phyloP scores from a whole-genome alignment of 495 filamentous ascomycete genomes.

The Xylaria grammica region DNA sequence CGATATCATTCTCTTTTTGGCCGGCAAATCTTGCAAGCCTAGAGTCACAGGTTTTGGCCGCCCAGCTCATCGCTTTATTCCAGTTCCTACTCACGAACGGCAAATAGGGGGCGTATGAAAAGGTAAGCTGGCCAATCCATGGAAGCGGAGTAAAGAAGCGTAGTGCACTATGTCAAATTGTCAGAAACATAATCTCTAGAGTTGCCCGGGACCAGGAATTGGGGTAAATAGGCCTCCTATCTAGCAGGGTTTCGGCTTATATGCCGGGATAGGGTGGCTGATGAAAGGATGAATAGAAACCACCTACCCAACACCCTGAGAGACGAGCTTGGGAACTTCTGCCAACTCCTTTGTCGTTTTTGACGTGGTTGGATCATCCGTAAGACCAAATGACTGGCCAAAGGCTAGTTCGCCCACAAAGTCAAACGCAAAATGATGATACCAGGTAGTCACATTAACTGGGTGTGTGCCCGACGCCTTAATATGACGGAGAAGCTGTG shows the following conservation, averaged over 20 bases:
- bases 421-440: constrained; percentile 56
- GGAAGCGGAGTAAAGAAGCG: constrained; percentile 30
- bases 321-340: background rate
- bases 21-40: background rate
- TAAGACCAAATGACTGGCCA: constrained; percentile 45
- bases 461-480: constrained; percentile 18
- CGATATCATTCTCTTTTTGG: background rate
- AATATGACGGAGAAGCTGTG: background rate
- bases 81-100: background rate
- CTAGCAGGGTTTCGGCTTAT: too few species aligned
- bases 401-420: constrained; percentile 60
- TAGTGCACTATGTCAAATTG: background rate
- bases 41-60: background rate
- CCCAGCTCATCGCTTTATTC: background rate
- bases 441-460: constrained; percentile 50
- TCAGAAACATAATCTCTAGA: background rate
- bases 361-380: background rate
- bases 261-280: too few species aligned
- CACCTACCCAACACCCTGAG: background rate
- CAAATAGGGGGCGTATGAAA: background rate
- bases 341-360: background rate
- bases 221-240: too few species aligned
- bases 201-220: background rate
- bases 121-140: constrained; percentile 23
- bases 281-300: background rate